A percentile compares a stretch with the other conserved stretches of the same genome.
phyloP scores from a whole-genome alignment of 1,139 yeast species.

The Geotrichum klebahnii region DNA sequence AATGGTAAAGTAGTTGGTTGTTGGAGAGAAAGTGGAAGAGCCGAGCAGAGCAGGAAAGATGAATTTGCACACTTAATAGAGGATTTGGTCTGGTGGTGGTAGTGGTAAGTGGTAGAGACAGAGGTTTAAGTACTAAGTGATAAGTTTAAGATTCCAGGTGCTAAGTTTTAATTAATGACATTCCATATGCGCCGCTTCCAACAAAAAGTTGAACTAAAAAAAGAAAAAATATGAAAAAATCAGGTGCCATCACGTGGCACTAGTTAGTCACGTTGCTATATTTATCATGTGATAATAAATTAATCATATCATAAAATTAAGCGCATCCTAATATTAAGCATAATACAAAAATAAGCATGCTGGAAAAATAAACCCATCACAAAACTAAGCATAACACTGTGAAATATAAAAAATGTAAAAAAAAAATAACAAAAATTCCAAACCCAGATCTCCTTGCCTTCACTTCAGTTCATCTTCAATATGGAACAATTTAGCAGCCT shows the following conservation, averaged over 20 bases:
- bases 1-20: not conserved
- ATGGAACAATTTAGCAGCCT: conserved; percentile 9
- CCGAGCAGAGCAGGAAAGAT: no score
- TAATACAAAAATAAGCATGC: no score
- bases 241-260: not conserved
- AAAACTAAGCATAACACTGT: no score
- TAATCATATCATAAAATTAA: conserved; percentile 1
- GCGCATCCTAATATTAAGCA: not conserved
- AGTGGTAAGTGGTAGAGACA: not conserved
- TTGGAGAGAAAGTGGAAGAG: not conserved
- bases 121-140: not conserved
- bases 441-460: not conserved
- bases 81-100: not conserved
- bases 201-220: not conserved
- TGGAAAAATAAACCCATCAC: no score
- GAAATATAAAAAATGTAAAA: not conserved
- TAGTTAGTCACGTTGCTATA: not conserved
- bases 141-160: no score
- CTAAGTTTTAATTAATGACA: no score
- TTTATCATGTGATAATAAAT: no score
- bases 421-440: not conserved
- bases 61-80: not conserved
- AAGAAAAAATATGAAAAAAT: not conserved
- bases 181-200: no score
- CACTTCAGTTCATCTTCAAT: not conserved